These are phyloP conservation scores for Apiotrichum mycotoxinovorans DNA, from an alignment of 1,284 basidiomycete genomes.

Conservation along the genomic window DNA sequence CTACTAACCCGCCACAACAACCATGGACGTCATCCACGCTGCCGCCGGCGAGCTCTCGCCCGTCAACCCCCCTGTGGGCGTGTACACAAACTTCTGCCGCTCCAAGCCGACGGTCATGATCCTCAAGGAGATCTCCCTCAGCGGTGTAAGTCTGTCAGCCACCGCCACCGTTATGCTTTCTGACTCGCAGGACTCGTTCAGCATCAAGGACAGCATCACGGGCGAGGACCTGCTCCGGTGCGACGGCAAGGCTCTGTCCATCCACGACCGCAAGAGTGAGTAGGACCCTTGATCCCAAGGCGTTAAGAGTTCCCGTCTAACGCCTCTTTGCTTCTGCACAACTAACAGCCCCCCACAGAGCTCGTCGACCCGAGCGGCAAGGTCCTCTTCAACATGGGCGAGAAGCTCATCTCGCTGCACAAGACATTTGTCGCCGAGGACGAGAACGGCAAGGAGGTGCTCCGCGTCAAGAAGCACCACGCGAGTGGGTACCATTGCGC, in stretches of 20 bases:
- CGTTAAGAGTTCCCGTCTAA: too few relatives aligned
- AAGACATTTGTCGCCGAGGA: conserved; percentile 37
- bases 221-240: conserved; percentile 36
- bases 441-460: conserved; percentile 32
- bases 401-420: conserved; percentile 36
- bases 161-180: too few relatives aligned
- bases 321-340: neutral
- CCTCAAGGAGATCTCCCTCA: conserved; percentile 39
- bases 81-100: conserved; percentile 32
- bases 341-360: conserved; percentile 16
- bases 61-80: conserved; percentile 40
- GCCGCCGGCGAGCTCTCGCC: conserved; percentile 22
- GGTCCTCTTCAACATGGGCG: conserved; percentile 36
- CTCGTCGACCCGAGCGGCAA: conserved; percentile 40
- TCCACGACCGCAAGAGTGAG: conserved; percentile 45
- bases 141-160: conserved; percentile 30
- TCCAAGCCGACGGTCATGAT: conserved; percentile 38
- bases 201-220: conserved; percentile 36
- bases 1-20: neutral
- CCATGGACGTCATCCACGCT: neutral
- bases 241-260: conserved; percentile 34
- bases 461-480: conserved; percentile 36
- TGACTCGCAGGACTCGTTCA: conserved; percentile 36
- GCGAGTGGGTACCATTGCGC: conserved; percentile 35
- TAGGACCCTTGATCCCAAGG: too few relatives aligned